A percentile compares a stretch with the other conserved stretches of the same genome.
phyloP scores from a whole-genome alignment of 2,329 filamentous ascomycete species.

The Alternaria sp. region DNA sequence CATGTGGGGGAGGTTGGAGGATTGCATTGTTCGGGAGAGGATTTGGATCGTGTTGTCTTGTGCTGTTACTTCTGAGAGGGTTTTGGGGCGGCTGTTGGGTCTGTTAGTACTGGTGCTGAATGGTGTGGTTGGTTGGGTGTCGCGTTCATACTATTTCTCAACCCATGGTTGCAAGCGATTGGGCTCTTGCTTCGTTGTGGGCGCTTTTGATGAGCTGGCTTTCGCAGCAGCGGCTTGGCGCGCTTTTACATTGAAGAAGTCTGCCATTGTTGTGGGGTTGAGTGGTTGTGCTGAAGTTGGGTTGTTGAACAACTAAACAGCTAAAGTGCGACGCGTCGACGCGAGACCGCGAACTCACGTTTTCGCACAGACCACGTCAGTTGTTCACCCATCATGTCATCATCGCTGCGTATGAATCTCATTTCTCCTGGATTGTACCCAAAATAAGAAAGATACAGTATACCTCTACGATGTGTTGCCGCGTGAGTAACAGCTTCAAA shows the following conservation, averaged over 20 bases:
- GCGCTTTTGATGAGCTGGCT: constrained; percentile 73
- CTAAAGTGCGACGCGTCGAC: constrained; percentile 46
- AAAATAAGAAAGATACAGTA: too few species aligned
- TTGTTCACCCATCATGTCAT: constrained; percentile 27
- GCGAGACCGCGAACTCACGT: constrained; percentile 47
- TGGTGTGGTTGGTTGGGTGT: neutral
- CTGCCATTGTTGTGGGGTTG: constrained; percentile 69
- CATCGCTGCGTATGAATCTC: neutral
- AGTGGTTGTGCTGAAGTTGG: constrained; percentile 18
- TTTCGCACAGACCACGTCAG: constrained; percentile 29
- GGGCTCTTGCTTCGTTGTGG: constrained; percentile 67
- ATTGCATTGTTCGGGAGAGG: constrained; percentile 89
- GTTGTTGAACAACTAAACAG: constrained; percentile 18
- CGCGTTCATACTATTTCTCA: constrained; percentile 84
- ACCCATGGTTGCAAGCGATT: constrained; percentile 89
- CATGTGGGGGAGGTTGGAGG: constrained; percentile 98
- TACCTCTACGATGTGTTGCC: neutral
- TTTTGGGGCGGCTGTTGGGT: constrained; percentile 80
- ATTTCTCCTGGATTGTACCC: neutral
- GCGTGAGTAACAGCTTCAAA: neutral
- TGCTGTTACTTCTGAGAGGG: constrained; percentile 90
- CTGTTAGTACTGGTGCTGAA: constrained; percentile 23
- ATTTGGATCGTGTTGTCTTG: constrained; percentile 97
- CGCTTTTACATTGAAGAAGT: constrained; percentile 95
- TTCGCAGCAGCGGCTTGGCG: constrained; percentile 76